Evolutionary conservation across 2,329 filamentous ascomycete genomes (phyloP).

Genomic region (Phialophora chinensis): DNA sequence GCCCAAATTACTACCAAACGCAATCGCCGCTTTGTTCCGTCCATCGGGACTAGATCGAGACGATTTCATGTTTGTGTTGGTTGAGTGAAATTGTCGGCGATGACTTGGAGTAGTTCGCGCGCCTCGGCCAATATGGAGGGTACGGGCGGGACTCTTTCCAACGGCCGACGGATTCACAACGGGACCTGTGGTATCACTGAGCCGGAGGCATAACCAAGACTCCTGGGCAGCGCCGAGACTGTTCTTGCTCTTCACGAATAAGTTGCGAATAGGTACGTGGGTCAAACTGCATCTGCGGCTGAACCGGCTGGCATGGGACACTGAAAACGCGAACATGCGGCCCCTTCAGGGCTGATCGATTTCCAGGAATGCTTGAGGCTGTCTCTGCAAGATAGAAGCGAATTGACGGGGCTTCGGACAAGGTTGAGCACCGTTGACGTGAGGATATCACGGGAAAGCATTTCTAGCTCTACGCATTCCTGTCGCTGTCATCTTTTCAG

Average conservation of each 20-base stretch:
- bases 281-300: neutral
- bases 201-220: neutral
- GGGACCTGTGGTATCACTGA: neutral
- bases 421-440: neutral
- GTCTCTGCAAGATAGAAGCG: neutral
- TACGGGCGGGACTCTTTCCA: neutral
- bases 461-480: neutral
- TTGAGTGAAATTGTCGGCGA: neutral
- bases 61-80: conserved; percentile 18
- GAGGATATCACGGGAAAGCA: neutral
- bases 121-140: neutral
- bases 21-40: conserved; percentile 70
- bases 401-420: neutral
- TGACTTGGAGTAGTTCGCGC: neutral
- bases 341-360: neutral
- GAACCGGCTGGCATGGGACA: neutral
- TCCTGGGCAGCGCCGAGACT: neutral
- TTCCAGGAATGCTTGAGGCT: neutral
- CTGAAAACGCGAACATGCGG: neutral
- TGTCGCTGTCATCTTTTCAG: neutral
- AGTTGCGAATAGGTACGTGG: neutral
- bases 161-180: neutral
- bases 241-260: neutral
- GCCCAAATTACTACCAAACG: conserved; percentile 90
- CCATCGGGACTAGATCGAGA: neutral